Percentiles rank a stretch among this genome's conserved stretches.
Evolutionary conservation across 495 filamentous ascomycete genomes (phyloP).

Genomic region (Articulospora tetracladia): DNA sequence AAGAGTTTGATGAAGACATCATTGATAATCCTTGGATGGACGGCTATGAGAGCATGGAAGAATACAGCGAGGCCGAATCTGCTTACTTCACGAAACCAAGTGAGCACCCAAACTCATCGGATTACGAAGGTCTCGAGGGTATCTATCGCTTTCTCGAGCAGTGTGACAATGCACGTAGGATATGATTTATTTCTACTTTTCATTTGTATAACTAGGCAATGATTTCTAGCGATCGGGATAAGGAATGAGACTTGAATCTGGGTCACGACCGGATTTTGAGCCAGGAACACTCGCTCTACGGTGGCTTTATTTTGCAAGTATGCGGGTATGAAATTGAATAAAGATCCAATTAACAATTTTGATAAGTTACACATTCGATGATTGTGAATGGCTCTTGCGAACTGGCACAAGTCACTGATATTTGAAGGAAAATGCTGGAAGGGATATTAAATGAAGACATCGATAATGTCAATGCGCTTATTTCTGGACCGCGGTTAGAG

Average conservation of each 20-base stretch:
- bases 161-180: constrained; percentile 61
- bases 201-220: neutral
- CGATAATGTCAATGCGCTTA: too few relatives aligned
- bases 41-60: constrained; percentile 46
- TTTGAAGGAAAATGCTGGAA: too few relatives aligned
- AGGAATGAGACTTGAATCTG: neutral
- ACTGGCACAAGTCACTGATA: too few relatives aligned
- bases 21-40: constrained; percentile 47
- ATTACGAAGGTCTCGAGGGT: constrained; percentile 79
- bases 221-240: too few relatives aligned
- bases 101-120: constrained; percentile 37
- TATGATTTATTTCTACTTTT: constrained; percentile 3
- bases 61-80: constrained; percentile 47
- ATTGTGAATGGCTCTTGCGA: too few relatives aligned
- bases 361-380: too few relatives aligned
- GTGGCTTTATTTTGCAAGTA: too few relatives aligned
- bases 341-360: too few relatives aligned
- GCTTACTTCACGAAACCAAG: constrained; percentile 38
- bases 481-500: too few relatives aligned
- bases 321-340: too few relatives aligned
- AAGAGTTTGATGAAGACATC: constrained; percentile 36
- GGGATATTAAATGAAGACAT: too few relatives aligned
- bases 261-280: neutral
- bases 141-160: constrained; percentile 86
- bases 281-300: too few relatives aligned